phyloP scores from a whole-genome alignment of 2,329 filamentous ascomycete genomes.

The Plectosphaerella cucumerina region DNA sequence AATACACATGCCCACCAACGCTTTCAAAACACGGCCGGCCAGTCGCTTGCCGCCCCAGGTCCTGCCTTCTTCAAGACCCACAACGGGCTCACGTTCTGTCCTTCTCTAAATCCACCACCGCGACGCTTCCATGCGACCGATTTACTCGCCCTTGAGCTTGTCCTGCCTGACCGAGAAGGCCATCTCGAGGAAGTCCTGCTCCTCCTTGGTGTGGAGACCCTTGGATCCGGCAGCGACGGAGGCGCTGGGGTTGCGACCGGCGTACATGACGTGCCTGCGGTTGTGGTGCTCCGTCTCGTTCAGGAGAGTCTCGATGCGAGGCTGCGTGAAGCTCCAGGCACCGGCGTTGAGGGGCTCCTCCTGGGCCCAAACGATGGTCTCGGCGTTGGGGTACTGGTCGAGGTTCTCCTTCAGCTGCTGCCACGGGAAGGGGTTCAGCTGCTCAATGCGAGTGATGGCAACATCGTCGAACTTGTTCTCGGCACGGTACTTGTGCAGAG shows the following conservation, averaged over 20 bases:
- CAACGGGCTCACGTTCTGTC: too few relatives aligned
- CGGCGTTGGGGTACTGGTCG: slow-evolving; percentile 93
- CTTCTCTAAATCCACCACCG: not conserved
- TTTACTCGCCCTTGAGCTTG: slow-evolving; percentile 64
- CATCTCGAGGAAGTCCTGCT: slow-evolving; percentile 72
- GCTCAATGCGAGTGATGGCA: slow-evolving; percentile 92
- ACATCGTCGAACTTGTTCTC: slow-evolving; percentile 84
- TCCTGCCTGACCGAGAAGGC: slow-evolving; percentile 63
- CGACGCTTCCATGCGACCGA: not conserved
- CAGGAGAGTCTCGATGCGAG: slow-evolving; percentile 91
- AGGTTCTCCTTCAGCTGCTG: slow-evolving; percentile 94
- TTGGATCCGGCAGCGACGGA: slow-evolving; percentile 93
- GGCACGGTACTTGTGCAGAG: slow-evolving; percentile 85
- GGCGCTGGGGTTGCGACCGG: slow-evolving; percentile 87
- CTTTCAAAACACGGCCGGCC: not conserved
- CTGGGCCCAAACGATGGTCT: slow-evolving; percentile 96
- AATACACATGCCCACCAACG: not conserved
- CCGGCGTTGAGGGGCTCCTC: slow-evolving; percentile 98
- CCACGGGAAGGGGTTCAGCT: slow-evolving; percentile 99
- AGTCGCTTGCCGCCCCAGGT: not conserved
- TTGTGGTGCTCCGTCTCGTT: slow-evolving; percentile 92
- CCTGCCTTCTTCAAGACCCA: too few relatives aligned
- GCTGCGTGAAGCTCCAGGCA: slow-evolving; percentile 96
- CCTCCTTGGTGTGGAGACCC: slow-evolving; percentile 83
- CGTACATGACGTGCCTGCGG: slow-evolving; percentile 95